Evolutionary conservation across 192 early-diverging fungal species (phyloP).

Genomic region (Podochytrium sp.): DNA sequence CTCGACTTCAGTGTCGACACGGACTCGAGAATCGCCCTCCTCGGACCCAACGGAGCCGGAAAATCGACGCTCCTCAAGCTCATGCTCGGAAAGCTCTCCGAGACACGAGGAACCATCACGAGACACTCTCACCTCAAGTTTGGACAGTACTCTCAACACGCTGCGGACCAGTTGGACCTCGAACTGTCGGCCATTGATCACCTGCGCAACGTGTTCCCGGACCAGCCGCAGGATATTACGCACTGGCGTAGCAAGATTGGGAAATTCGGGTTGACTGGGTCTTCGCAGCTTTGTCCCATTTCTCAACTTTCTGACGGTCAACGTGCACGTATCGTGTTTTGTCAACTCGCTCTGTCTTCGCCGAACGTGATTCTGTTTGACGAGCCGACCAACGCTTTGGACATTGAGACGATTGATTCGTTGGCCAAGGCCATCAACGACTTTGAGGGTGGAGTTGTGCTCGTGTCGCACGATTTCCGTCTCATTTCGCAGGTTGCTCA

Average conservation of each 20-base stretch:
- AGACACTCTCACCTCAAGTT: constrained; percentile 93
- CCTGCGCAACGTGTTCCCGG: constrained; percentile 81
- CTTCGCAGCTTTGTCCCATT: constrained; percentile 91
- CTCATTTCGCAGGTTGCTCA: constrained; percentile 94
- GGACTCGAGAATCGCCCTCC: constrained; percentile 97
- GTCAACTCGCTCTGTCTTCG: constrained; percentile 81
- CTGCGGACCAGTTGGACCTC: constrained; percentile 93
- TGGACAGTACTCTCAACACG: constrained; percentile 96
- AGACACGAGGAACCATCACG: constrained; percentile 83
- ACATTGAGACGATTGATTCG: constrained; percentile 87
- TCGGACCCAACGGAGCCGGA: constrained; percentile 86
- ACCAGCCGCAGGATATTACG: constrained; percentile 79
- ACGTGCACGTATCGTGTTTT: constrained; percentile 95
- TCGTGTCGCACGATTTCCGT: constrained; percentile 99
- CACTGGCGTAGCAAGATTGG: constrained; percentile 94
- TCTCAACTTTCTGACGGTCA: constrained; percentile 91
- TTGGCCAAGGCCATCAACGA: constrained; percentile 94
- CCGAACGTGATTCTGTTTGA: constrained; percentile 97
- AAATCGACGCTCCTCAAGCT: constrained; percentile 98
- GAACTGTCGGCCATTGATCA: constrained; percentile 88
- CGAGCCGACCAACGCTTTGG: constrained; percentile 98
- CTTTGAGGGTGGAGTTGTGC: constrained; percentile 94
- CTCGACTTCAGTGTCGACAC: constrained; percentile 95
- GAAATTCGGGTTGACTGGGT: constrained; percentile 90
- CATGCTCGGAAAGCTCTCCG: constrained; percentile 86